Evolutionary conservation across 1,284 basidiomycete genomes (phyloP).

Genomic region (Microbotryomycetes sp.): DNA sequence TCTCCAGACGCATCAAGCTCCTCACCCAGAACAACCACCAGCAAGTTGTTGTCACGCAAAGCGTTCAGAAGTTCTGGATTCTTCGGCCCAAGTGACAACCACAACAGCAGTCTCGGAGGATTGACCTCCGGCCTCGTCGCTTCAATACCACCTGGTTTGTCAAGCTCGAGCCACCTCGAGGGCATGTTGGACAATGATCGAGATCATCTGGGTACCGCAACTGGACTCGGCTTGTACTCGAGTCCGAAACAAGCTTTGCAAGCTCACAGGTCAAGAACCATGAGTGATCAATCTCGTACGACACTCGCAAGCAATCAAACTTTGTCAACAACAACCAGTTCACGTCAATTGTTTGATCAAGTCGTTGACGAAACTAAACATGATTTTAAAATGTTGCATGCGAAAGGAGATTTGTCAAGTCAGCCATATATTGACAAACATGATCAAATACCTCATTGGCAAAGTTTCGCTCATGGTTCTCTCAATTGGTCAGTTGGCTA

Average conservation of each 20-base stretch:
- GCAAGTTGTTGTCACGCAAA: neutral
- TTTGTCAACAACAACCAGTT: too few relatives aligned
- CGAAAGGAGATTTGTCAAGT: neutral
- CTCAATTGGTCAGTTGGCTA: conserved; percentile 59
- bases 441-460: conserved; percentile 47
- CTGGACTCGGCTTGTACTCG: neutral
- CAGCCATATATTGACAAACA: neutral
- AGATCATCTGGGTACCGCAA: too few relatives aligned
- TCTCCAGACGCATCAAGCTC: too few relatives aligned
- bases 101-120: neutral
- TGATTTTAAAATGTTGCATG: neutral
- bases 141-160: too few relatives aligned
- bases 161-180: neutral
- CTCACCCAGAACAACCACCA: too few relatives aligned
- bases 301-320: too few relatives aligned
- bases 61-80: neutral
- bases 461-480: conserved; percentile 40
- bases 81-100: neutral
- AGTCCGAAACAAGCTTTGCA: neutral
- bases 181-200: neutral
- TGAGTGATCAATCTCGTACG: neutral
- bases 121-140: too few relatives aligned
- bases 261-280: too few relatives aligned
- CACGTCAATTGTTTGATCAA: neutral
- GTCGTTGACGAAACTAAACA: too few relatives aligned